Evolutionary conservation across 2,329 filamentous ascomycete genomes (phyloP).

Genomic region (Clonostachys solani): DNA sequence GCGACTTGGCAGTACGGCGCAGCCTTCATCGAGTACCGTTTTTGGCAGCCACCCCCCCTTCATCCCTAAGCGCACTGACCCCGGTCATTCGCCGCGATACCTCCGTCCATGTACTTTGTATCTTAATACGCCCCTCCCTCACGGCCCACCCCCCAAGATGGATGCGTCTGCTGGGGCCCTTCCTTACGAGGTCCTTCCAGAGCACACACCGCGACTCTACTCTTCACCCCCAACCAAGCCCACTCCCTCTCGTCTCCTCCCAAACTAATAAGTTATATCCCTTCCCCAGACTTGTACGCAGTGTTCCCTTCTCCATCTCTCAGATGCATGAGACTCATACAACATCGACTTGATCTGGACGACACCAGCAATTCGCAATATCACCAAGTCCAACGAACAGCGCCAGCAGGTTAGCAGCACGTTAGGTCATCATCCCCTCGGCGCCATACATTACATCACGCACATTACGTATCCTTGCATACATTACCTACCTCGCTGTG

Average conservation of each 20-base stretch:
- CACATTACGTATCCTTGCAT: too few species aligned
- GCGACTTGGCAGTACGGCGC: background rate
- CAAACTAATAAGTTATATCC: constrained; percentile 2
- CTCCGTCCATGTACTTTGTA: constrained; percentile 1
- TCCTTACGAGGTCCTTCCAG: background rate
- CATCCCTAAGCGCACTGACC: constrained; percentile 4
- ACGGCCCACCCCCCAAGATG: background rate
- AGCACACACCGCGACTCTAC: background rate
- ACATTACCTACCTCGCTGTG: too few species aligned
- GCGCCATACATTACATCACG: too few species aligned
- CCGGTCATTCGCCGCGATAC: constrained; percentile 4
- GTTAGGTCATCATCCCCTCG: background rate
- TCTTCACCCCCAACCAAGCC: background rate
- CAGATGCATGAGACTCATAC: background rate
- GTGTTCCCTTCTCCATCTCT: background rate
- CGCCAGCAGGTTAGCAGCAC: background rate
- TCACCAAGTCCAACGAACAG: background rate
- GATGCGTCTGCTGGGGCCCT: background rate
- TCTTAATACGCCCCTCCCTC: background rate
- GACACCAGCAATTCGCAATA: background rate
- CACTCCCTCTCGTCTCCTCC: background rate
- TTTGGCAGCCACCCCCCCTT: background rate
- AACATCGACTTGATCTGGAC: background rate
- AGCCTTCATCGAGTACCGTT: background rate
- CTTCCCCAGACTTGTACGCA: constrained; percentile 3